These are phyloP conservation scores for Mycena sp. DNA, from an alignment of 1,284 basidiomycete species.

Conservation along the genomic window DNA sequence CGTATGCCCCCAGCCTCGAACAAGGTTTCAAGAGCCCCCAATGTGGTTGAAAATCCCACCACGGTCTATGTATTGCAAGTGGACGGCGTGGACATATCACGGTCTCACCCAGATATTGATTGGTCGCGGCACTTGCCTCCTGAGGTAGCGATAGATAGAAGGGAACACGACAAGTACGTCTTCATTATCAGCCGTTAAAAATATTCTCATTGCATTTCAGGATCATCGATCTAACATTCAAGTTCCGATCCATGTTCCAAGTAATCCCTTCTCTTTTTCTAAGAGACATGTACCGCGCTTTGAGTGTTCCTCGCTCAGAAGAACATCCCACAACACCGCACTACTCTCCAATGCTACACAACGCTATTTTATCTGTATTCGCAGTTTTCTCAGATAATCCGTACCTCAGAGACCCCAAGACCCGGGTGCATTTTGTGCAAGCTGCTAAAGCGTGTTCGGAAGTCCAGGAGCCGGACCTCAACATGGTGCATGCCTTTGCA, in stretches of 20 bases:
- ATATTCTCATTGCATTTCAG: constrained; percentile 38
- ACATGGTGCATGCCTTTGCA: constrained; percentile 67
- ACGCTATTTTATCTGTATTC: constrained; percentile 70
- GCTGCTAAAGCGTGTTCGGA: constrained; percentile 69
- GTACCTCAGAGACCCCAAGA: constrained; percentile 55
- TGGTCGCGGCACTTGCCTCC: constrained; percentile 67
- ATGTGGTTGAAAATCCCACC: constrained; percentile 2
- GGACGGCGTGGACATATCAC: constrained; percentile 49
- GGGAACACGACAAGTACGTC: constrained; percentile 64
- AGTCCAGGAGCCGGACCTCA: constrained; percentile 66
- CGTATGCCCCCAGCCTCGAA: background rate
- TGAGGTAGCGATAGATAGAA: constrained; percentile 57
- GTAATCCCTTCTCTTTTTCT: constrained; percentile 60
- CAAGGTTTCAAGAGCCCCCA: background rate
- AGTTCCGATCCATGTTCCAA: constrained; percentile 61
- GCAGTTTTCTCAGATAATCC: constrained; percentile 69
- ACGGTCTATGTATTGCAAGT: constrained; percentile 41
- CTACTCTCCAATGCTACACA: constrained; percentile 81
- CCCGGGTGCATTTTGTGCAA: constrained; percentile 60
- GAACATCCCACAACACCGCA: too few species aligned
- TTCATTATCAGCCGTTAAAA: background rate
- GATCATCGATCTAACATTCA: constrained; percentile 68
- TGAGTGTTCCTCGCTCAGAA: too few species aligned
- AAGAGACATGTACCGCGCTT: too few species aligned
- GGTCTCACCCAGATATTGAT: constrained; percentile 60